Conservation (phyloP, 2,329 filamentous ascomycete species). For the Calonectria pseudoreteaudii region DNA sequence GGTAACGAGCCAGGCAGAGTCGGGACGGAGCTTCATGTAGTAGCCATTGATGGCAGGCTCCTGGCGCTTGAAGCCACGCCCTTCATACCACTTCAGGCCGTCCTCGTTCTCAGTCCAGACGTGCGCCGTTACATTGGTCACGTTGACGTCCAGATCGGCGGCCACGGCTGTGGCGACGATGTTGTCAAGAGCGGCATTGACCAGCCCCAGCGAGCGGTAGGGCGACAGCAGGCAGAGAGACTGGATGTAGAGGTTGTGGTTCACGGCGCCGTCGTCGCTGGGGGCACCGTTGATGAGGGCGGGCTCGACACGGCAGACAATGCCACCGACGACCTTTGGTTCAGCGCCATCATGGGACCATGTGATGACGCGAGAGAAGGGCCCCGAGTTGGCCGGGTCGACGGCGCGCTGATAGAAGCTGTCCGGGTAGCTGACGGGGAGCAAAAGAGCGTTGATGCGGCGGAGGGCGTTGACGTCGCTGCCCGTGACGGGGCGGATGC, state of each 20-base stretch:
- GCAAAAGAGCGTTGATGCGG: constrained; percentile 73
- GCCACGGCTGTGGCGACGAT: constrained; percentile 55
- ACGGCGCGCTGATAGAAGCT: constrained; percentile 70
- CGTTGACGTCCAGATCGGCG: constrained; percentile 51
- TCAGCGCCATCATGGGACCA: constrained; percentile 60
- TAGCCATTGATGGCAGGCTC: constrained; percentile 65
- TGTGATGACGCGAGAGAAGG: constrained; percentile 70
- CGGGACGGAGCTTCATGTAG: constrained; percentile 71
- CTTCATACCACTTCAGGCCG: constrained; percentile 71
- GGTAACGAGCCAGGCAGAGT: constrained; percentile 70
- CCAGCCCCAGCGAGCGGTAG: constrained; percentile 70
- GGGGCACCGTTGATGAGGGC: constrained; percentile 31
- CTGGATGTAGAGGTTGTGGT: constrained; percentile 71
- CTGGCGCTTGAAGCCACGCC: constrained; percentile 66
- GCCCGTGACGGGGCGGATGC: constrained; percentile 62
- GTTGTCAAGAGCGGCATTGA: constrained; percentile 66
- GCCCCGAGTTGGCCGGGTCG: constrained; percentile 60
- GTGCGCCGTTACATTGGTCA: constrained; percentile 68
- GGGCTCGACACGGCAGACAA: constrained; percentile 71
- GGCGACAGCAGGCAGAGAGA: constrained; percentile 73
- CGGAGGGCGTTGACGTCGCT: constrained; percentile 69
- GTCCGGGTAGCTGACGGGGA: constrained; percentile 73
- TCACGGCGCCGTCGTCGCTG: constrained; percentile 26
- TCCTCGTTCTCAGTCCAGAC: constrained; percentile 77
- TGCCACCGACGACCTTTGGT: constrained; percentile 68